Evolutionary conservation across 225 moss, liverwort and hornwort species (phyloP).

Genomic region (Polytrichum formosum): DNA sequence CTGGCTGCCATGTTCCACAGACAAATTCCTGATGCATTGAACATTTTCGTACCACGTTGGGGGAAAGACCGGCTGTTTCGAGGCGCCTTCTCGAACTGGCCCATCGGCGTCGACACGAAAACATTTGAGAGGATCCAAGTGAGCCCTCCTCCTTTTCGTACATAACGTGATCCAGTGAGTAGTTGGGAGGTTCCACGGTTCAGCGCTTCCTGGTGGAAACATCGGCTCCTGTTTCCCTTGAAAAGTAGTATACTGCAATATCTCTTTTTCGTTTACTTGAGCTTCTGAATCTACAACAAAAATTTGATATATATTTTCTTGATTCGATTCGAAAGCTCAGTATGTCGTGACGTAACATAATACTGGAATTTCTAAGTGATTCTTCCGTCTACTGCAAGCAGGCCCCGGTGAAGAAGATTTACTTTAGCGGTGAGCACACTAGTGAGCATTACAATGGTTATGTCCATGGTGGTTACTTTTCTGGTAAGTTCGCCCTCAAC

Average conservation of each 20-base stretch:
- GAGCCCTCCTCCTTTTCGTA: background rate
- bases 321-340: background rate
- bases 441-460: conserved; percentile 70
- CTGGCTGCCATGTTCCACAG: conserved; percentile 61
- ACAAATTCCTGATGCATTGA: conserved; percentile 35
- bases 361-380: background rate
- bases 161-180: background rate
- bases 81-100: conserved; percentile 86
- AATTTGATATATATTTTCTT: background rate
- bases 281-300: background rate
- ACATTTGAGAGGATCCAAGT: conserved; percentile 66
- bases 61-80: conserved; percentile 47
- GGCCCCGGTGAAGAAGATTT: conserved; percentile 52
- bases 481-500: conserved; percentile 30
- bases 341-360: background rate
- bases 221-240: background rate
- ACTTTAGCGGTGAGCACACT: conserved; percentile 82
- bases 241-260: background rate
- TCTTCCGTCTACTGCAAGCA: conserved; percentile 11
- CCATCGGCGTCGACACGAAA: conserved; percentile 51
- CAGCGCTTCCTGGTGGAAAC: background rate
- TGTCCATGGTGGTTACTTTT: conserved; percentile 68
- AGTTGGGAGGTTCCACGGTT: too few relatives aligned
- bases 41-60: conserved; percentile 60
- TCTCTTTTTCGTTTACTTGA: background rate